These are phyloP conservation scores for Bolboschoenus planiculmis DNA, from an alignment of 176 grass and related monocot species.

Conservation along the genomic window DNA sequence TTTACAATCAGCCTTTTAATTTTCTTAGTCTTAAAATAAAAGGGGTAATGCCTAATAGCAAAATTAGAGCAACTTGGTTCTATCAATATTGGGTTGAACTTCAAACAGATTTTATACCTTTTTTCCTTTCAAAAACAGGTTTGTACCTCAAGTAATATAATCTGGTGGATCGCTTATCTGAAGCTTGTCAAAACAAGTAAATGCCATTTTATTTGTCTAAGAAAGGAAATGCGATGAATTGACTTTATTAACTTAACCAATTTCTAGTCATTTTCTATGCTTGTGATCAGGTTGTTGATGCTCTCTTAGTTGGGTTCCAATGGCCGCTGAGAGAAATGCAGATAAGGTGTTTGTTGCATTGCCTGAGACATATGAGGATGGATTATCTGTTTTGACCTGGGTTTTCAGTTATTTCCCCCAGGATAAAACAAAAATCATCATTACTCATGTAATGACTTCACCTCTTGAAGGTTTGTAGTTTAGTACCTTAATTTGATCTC, in stretches of 20 bases:
- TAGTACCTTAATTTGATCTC: not conserved
- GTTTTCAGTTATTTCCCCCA: constrained; percentile 29
- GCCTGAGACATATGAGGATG: not conserved
- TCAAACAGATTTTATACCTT: not conserved
- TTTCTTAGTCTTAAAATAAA: not conserved
- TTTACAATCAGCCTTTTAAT: not conserved
- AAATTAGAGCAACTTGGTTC: too few relatives aligned
- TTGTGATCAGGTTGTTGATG: not conserved
- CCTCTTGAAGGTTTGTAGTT: constrained; percentile 28
- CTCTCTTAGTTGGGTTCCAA: not conserved
- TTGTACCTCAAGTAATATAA: too few relatives aligned
- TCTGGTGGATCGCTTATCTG: not conserved
- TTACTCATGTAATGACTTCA: constrained; percentile 47
- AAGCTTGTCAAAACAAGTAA: not conserved
- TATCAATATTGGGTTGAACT: not conserved
- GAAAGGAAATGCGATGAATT: not conserved
- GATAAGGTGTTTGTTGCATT: not conserved
- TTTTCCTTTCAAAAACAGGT: too few relatives aligned
- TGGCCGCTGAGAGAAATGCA: not conserved
- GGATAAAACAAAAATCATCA: constrained; percentile 27
- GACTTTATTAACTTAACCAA: not conserved
- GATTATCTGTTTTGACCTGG: constrained; percentile 43
- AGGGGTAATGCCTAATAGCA: too few relatives aligned
- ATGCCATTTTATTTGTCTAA: not conserved
- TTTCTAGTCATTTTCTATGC: not conserved